These are phyloP conservation scores for Neonothopanus nambi DNA, from an alignment of 1,284 basidiomycete genomes.

Conservation along the genomic window DNA sequence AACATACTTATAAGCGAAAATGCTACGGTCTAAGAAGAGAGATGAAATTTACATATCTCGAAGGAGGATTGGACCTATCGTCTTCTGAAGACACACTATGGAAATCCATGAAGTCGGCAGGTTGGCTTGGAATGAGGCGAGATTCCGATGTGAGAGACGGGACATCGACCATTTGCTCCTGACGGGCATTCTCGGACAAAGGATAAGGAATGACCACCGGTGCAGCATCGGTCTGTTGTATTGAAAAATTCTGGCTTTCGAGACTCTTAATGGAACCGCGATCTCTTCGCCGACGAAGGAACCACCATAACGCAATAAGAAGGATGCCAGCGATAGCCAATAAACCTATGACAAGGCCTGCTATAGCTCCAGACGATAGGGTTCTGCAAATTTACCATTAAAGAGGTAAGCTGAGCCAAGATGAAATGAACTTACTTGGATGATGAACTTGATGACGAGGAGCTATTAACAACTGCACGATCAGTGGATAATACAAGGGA, in stretches of 20 bases:
- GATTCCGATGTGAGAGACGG: neutral
- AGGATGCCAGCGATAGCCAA: slow-evolving; percentile 17
- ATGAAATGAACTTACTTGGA: neutral
- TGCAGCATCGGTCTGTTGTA: no score
- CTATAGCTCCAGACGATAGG: slow-evolving; percentile 23
- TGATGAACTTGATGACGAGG: neutral
- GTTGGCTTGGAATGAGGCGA: neutral
- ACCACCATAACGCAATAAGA: slow-evolving; percentile 18
- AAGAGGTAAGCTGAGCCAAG: neutral
- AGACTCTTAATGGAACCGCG: neutral
- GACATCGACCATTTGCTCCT: no score
- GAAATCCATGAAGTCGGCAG: slow-evolving; percentile 3
- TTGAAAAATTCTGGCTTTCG: no score
- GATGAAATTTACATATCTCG: neutral
- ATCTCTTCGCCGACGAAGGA: slow-evolving; percentile 19
- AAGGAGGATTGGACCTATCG: neutral
- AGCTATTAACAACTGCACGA: neutral
- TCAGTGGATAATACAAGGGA: neutral
- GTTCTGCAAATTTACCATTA: slow-evolving; percentile 2
- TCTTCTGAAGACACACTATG: neutral
- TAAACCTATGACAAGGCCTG: slow-evolving; percentile 25
- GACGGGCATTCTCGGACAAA: no score
- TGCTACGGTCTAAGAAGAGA: neutral
- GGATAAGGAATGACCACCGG: no score
- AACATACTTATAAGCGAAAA: neutral